Conservation (phyloP, 176 grass and related monocot species). For the Lolium rigidum region DNA sequence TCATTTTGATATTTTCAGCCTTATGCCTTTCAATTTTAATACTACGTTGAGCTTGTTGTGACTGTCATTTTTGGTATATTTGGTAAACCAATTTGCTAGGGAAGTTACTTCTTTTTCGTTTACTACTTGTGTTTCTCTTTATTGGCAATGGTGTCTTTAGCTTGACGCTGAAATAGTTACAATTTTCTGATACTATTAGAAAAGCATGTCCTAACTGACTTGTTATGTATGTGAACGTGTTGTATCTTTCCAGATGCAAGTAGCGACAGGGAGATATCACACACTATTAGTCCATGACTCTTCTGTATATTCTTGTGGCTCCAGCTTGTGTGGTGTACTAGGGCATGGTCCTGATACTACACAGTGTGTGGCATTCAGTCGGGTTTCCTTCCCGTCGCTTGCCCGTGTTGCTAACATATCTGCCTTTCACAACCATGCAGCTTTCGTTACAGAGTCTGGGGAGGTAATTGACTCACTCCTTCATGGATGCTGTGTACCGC, state of each 20-base stretch:
- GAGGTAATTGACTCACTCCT: conserved; percentile 67
- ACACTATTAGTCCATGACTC: conserved; percentile 93
- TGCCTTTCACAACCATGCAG: conserved; percentile 91
- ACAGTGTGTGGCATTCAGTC: conserved; percentile 79
- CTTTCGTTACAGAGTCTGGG: conserved; percentile 87
- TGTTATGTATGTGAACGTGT: conserved; percentile 50
- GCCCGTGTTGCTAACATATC: conserved; percentile 86
- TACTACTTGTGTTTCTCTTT: not conserved
- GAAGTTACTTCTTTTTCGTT: not conserved
- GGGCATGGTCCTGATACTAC: conserved; percentile 98
- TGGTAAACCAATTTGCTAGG: conserved; percentile 17
- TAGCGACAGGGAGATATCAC: conserved; percentile 97
- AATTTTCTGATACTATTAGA: conserved; percentile 20
- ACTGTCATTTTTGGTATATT: conserved; percentile 9
- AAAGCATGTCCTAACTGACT: conserved; percentile 39
- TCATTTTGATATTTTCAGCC: not conserved
- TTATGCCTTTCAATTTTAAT: conserved; percentile 11
- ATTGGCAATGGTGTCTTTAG: conserved; percentile 35
- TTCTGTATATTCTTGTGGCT: conserved; percentile 96
- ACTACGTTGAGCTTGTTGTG: not conserved
- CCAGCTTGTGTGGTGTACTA: conserved; percentile 97
- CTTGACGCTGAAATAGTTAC: conserved; percentile 26
- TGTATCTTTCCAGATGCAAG: conserved; percentile 93
- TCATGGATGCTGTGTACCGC: conserved; percentile 6
- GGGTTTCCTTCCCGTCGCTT: conserved; percentile 82